phyloP scores from a whole-genome alignment of 2,329 filamentous ascomycete species.

The Cladosporium sp. region DNA sequence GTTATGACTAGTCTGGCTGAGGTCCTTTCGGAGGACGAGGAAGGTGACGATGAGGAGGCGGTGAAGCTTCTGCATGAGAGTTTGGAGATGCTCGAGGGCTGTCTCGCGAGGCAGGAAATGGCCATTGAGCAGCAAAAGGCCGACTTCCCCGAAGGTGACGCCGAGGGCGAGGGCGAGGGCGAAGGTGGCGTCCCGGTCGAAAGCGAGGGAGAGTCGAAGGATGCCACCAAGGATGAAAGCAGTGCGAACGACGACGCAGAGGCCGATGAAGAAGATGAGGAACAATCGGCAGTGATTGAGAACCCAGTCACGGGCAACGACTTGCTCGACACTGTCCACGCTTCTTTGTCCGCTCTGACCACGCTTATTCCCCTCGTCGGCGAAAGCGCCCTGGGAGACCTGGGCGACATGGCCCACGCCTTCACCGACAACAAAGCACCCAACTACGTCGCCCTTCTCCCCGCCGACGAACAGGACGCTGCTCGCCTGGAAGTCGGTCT shows the following conservation, averaged over 20 bases:
- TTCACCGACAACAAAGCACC: conserved; percentile 53
- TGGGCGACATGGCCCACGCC: conserved; percentile 58
- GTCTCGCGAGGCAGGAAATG: conserved; percentile 41
- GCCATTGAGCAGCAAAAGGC: conserved; percentile 39
- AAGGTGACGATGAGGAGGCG: conserved; percentile 43
- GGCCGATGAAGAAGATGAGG: conserved; percentile 37
- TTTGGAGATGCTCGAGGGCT: conserved; percentile 55
- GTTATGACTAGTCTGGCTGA: conserved; percentile 65
- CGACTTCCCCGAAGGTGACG: conserved; percentile 26
- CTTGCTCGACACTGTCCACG: conserved; percentile 64
- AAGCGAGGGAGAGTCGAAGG: conserved; percentile 16
- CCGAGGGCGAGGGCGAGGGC: conserved; percentile 9
- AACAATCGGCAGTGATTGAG: conserved; percentile 64
- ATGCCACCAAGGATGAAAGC: conserved; percentile 32
- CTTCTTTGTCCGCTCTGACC: conserved; percentile 51
- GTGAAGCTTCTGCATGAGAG: conserved; percentile 56
- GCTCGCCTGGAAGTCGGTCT: conserved; percentile 44
- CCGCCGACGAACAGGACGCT: conserved; percentile 22
- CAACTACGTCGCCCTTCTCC: conserved; percentile 43
- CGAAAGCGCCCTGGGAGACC: conserved; percentile 42
- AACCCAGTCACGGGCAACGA: conserved; percentile 62
- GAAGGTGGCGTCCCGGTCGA: conserved; percentile 20
- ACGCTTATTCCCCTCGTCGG: conserved; percentile 48
- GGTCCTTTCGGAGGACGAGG: conserved; percentile 50
- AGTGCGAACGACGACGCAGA: conserved; percentile 26